Base-by-base conservation (phyloP, 768 basidiomycete genomes). In the Amanita exitialis region DNA sequence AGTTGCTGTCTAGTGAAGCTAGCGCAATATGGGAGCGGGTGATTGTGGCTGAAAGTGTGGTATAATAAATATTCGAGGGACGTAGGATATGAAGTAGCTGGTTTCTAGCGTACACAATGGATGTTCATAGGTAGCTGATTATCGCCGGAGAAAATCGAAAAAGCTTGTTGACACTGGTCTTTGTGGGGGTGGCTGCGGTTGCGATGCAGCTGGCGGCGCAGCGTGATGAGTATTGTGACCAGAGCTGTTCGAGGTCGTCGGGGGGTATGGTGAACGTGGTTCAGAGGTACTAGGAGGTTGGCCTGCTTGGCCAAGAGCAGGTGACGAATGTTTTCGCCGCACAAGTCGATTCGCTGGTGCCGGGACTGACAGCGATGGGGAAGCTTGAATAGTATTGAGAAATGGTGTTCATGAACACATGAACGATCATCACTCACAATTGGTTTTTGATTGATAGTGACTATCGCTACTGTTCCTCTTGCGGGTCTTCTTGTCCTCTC, bases 401-500 rank as follows among this genome's bases (percentile, higher is more conserved):
- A 15, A 12, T n/a, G 27, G 7, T 8, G 27, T 44, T 28, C 25
- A 4, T 43, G 4, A 4, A 27, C 7, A 38, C 8, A 16, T 28
- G n/a, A 18, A 28, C 7, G 7, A 3, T 2, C n/a, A 1, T 28
- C 25, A 48, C 47, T 16, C 15, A 48, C 47, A n/a, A 37, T 38
- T 48, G 13, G 35, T n/a, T 16, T 28, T 23, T 57, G 54, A 9
- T 37, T 15, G 15, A 15, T 21, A 27, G 9, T 38, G 20, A 27
- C 27, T 23, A 37, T 38, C n/a, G 37, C 18, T 20, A 7, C 37
- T 32, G 25, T 13, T 30, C 18, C 12, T 25, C 23, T 42, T 49
- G 59, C 62, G 58, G 68, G 67, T 61, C 64, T 71, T 32, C 4
- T 32, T 32, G 32, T 32, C 71, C 64, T 69, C 64, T 66, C 69